Evolutionary conservation across 2,329 filamentous ascomycete genomes (phyloP), one percentile per base, ranked within the genome.

Genomic region (Fusarium beomiforme): DNA sequence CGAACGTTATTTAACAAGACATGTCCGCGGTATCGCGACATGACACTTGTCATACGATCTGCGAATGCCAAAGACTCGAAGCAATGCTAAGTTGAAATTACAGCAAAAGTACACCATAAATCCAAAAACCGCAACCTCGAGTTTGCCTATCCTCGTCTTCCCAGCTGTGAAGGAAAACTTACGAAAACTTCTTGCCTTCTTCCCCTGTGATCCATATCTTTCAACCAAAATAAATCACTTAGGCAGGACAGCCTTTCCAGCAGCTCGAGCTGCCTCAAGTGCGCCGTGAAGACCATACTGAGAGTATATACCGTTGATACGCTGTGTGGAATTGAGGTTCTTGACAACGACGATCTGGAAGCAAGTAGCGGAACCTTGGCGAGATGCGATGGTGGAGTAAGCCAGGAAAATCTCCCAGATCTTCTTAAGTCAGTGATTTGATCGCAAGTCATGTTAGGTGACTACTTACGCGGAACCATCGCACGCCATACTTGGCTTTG

Each of bases 401-500:
- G 93, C 93, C 67, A 97, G 89, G 89, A 97, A 97, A 83, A 90
- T 94, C 80, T 97, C 93, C 94, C 94, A 97, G 80, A 96, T 96
- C 90, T 93, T 0, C n/a, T n/a, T 23, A 37, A 8, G 55, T 78
- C 49, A 78, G 64, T 21, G 14, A 19, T 53, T 6, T 13, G 2
- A 6, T 19, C 9, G 2, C 3, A 6, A 1, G 1, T 3, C 16
- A 13, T 12, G 1, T 65, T 10, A 64, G 29, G 34, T 49, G 26
- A 53, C 16, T 51, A 61, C 92, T 84, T 87, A 95, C 92, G 81
- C 94, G 90, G 88, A 92, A 98, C 95, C 95, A 98, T 78, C 92
- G 87, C 77, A 91, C 89, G 74, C 95, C 95, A 79, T 97, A 98
- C 86, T 97, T 97, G 78, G 92, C 93, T 80, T 92, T 89, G 69